Evolutionary conservation across 306 rosid genomes (phyloP).

Genomic region (Heteromeles arbutifolia): DNA sequence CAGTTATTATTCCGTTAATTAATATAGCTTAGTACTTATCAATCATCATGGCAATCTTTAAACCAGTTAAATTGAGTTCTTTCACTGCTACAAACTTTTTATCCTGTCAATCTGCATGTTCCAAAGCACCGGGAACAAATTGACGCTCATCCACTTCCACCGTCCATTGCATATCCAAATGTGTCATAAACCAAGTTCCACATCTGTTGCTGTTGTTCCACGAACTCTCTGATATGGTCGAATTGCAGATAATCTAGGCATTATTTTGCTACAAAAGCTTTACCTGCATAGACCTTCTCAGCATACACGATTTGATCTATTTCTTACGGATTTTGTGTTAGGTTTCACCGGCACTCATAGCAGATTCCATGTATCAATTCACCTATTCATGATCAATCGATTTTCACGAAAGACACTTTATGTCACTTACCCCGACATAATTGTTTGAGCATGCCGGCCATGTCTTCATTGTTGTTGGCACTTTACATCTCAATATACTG

Average conservation of each 20-base stretch:
- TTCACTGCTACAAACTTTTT: neutral
- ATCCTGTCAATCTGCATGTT: neutral
- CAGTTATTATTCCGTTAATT: constrained; percentile 13
- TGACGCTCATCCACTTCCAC: neutral
- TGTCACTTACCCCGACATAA: constrained; percentile 46
- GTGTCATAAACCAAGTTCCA: neutral
- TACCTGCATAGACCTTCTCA: neutral
- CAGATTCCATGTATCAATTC: constrained; percentile 39
- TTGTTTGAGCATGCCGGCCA: constrained; percentile 65
- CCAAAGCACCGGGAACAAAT: neutral
- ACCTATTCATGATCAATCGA: constrained; percentile 23
- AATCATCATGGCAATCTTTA: neutral
- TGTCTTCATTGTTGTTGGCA: constrained; percentile 40
- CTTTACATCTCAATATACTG: constrained; percentile 43
- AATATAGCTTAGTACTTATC: neutral
- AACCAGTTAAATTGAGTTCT: neutral
- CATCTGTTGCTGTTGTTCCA: neutral
- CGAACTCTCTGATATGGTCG: neutral
- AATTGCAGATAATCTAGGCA: neutral
- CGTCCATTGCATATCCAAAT: neutral
- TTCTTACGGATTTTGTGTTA: constrained; percentile 13
- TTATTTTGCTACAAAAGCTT: neutral
- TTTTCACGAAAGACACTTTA: constrained; percentile 44
- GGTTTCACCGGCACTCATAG: constrained; percentile 9
- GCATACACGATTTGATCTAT: neutral